Conservation (phyloP, 106 monocot genomes). For the Acorus gramineus region DNA sequence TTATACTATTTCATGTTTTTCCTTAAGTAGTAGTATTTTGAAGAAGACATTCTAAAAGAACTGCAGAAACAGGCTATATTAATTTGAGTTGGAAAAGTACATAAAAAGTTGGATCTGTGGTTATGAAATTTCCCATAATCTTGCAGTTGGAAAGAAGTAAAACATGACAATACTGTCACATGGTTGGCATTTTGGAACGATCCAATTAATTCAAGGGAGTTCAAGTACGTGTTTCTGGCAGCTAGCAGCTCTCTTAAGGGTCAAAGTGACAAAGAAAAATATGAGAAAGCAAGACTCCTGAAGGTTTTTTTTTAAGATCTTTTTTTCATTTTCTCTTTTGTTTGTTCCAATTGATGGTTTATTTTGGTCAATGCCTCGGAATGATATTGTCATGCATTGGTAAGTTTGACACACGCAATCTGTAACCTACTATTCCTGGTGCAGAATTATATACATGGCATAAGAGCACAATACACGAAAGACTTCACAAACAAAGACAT, state of each 20-base stretch:
- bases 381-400: too few relatives aligned
- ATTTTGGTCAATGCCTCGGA: too few relatives aligned
- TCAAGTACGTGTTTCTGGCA: slow-evolving; percentile 93
- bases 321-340: not conserved
- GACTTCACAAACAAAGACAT: slow-evolving; percentile 79
- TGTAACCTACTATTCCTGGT: slow-evolving; percentile 4
- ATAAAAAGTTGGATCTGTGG: too few relatives aligned
- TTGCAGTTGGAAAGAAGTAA: slow-evolving; percentile 88
- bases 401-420: too few relatives aligned
- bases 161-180: slow-evolving; percentile 90
- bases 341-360: not conserved
- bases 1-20: not conserved
- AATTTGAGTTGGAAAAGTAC: too few relatives aligned
- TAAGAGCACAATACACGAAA: slow-evolving; percentile 71
- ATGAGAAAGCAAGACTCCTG: slow-evolving; percentile 83
- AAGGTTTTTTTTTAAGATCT: slow-evolving; percentile 38
- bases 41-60: too few relatives aligned
- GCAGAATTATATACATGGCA: slow-evolving; percentile 68
- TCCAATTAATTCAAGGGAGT: slow-evolving; percentile 85
- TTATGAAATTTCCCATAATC: not conserved
- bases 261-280: slow-evolving; percentile 95
- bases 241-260: slow-evolving; percentile 92
- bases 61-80: too few relatives aligned
- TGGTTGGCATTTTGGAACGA: slow-evolving; percentile 98
- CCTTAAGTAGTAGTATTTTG: not conserved